phyloP scores from a whole-genome alignment of 768 basidiomycete genomes.

The Chiua virens region DNA sequence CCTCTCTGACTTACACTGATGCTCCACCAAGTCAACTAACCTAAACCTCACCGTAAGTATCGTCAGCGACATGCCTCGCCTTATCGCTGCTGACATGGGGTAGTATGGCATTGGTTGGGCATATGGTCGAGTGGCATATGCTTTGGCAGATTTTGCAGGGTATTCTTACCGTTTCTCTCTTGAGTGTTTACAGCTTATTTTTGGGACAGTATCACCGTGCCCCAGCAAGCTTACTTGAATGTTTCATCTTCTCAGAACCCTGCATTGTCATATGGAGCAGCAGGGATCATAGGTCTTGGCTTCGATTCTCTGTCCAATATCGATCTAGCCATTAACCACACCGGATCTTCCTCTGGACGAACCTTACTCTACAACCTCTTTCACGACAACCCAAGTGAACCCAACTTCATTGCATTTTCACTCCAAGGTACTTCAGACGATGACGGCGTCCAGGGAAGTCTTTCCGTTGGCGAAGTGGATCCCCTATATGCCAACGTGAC shows the following conservation, averaged over 20 bases:
- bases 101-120: conserved; percentile 87
- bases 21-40: conserved; percentile 36
- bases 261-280: conserved; percentile 66
- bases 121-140: conserved; percentile 60
- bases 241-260: conserved; percentile 67
- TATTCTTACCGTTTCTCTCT: conserved; percentile 32
- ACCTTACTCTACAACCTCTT: conserved; percentile 79
- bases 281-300: conserved; percentile 74
- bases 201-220: conserved; percentile 51
- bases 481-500: conserved; percentile 59
- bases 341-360: conserved; percentile 60
- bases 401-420: conserved; percentile 80
- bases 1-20: conserved; percentile 3
- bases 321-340: conserved; percentile 57
- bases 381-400: conserved; percentile 60
- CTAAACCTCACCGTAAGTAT: conserved; percentile 62
- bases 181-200: conserved; percentile 6
- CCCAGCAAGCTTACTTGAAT: conserved; percentile 73
- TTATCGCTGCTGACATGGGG: neutral
- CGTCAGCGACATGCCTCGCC: neutral
- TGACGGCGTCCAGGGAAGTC: conserved; percentile 61
- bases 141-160: conserved; percentile 69
- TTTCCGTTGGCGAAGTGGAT: conserved; percentile 75
- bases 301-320: conserved; percentile 76
- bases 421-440: conserved; percentile 59